Percentiles rank a stretch among this genome's conserved stretches.
Conservation (phyloP, 2,329 filamentous ascomycete genomes). For the Diaporthe ilicicola region DNA sequence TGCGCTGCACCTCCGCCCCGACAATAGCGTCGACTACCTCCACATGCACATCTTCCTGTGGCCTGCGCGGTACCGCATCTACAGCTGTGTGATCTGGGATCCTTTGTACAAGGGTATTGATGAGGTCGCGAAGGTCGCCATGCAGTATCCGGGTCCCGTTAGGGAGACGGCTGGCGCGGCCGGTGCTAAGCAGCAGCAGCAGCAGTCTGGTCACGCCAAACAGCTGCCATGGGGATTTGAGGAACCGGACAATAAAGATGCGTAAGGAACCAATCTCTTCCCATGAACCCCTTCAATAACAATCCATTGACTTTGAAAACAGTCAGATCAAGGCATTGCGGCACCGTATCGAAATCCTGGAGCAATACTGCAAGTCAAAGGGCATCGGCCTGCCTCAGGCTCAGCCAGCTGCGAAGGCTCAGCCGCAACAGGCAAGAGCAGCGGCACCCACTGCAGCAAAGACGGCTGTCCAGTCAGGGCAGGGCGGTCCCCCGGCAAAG, state of each 20-base stretch:
- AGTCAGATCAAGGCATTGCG: background rate
- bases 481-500: background rate
- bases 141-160: background rate
- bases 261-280: background rate
- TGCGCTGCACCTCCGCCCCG: constrained; percentile 8
- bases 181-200: background rate
- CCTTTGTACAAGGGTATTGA: constrained; percentile 4
- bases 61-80: constrained; percentile 1
- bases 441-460: background rate
- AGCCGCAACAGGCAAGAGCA: background rate
- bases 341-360: background rate
- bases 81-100: constrained; percentile 21
- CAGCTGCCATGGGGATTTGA: constrained; percentile 5
- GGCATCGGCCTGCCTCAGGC: background rate
- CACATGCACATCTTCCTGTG: constrained; percentile 21
- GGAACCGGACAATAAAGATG: background rate
- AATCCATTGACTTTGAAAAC: background rate
- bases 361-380: constrained; percentile 3
- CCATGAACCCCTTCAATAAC: too few species aligned
- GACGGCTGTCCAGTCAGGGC: background rate
- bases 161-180: background rate
- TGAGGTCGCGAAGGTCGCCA: constrained; percentile 3
- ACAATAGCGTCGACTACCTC: constrained; percentile 17
- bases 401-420: background rate
- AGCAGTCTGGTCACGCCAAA: background rate